Conservation (phyloP, 306 rosid genomes). For the Vicia sativa region DNA sequence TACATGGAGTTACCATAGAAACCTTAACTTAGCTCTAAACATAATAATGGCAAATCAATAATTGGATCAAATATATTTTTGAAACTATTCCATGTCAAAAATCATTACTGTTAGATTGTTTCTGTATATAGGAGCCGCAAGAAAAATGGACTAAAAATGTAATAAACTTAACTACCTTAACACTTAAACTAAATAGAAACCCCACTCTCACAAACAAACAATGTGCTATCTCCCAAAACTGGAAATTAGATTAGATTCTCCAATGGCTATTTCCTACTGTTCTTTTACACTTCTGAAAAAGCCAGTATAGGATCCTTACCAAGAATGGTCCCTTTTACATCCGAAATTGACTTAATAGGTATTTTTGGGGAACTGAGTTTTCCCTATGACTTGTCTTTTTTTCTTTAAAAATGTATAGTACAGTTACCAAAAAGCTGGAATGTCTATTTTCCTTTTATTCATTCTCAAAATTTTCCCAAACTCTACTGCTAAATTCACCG, state of each 20-base stretch:
- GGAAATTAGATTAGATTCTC: neutral
- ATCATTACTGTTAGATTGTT: neutral
- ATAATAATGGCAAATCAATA: no score
- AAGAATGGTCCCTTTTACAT: neutral
- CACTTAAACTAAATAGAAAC: no score
- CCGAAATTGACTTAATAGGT: neutral
- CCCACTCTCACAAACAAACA: neutral
- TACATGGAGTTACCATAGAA: neutral
- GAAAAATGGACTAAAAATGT: neutral
- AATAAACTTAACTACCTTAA: no score
- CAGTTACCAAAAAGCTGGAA: neutral
- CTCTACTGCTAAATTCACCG: slow-evolving; percentile 3
- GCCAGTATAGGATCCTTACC: neutral
- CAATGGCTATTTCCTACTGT: neutral
- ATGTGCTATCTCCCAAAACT: neutral
- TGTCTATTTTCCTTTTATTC: neutral
- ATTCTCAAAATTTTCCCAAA: neutral
- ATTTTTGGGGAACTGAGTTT: slow-evolving; percentile 1
- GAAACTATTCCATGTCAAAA: no score
- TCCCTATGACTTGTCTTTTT: neutral
- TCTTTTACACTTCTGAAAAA: slow-evolving; percentile 1
- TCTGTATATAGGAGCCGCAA: slow-evolving; percentile 1
- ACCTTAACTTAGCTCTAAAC: neutral
- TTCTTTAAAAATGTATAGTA: neutral
- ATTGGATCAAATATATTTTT: no score